Evolutionary conservation across 257 asterid genomes (phyloP), one percentile per base, ranked within the genome.

Genomic region (Vinca minor): DNA sequence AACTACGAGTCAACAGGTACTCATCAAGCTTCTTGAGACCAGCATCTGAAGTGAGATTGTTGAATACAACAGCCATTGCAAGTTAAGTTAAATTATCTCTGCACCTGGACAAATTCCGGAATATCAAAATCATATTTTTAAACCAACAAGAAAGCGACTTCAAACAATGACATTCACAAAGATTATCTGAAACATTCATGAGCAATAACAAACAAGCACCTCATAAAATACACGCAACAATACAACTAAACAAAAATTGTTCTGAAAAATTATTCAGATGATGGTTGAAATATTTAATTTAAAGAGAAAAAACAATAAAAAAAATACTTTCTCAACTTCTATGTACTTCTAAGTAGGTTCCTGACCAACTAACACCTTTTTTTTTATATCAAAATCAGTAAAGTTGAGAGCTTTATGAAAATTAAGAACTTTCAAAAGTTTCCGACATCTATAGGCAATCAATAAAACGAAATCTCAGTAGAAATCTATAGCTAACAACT

Each of bases 11-110:
- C 62, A 92, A 63, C 49, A 92, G 96, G 81, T 78, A 86, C 20
- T 85, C 96, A 64, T 92, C 96, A 49, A 92, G 94, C 80, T 87
- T 89, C 86, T 87, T 83, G 71, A 87, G 84, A 46, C 96, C 96
- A 62, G 93, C 69, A 1, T 67, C 82, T 0, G 86, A 82, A 26
- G 70, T 66, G 50, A 86, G 81, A 64, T 82, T 79, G 79, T 44
- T 13, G 55, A 83, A 82, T 59, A 85, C 52, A 59, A 82, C 86
- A 9, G 83, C 96, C 95, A 92, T 92, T 73, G 79, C 78, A 17
- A 18, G 66, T 31, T 31, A 17, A 18, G 66, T 31, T 31, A 31
- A 17, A 31, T 29, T 29, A 7, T 56, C 41, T 56, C 23, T 56
- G 61, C 61, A 31, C 17, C 4, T 31, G 25, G 11, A 31, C 0